Conservation (phyloP, 345 rosid species). For the Noccaea bulbosa region DNA sequence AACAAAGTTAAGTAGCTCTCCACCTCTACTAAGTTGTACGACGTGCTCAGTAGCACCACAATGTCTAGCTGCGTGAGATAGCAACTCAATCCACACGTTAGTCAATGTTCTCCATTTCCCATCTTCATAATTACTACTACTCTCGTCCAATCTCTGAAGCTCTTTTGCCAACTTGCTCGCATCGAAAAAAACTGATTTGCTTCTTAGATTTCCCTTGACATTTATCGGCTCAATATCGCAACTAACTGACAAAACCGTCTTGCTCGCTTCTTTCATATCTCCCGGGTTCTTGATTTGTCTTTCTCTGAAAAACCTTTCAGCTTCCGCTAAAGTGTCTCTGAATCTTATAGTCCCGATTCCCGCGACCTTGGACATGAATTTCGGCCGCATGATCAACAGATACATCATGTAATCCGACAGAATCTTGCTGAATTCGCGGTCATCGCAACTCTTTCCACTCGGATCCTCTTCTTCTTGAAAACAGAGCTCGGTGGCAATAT, state of each 20-base stretch:
- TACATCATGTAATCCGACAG: slow-evolving; percentile 55
- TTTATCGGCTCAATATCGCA: background rate
- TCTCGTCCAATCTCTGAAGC: slow-evolving; percentile 34
- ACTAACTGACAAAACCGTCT: background rate
- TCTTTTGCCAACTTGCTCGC: slow-evolving; percentile 38
- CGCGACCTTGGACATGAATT: slow-evolving; percentile 39
- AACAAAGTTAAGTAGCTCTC: slow-evolving; percentile 49
- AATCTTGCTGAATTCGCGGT: slow-evolving; percentile 37
- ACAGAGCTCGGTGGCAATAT: slow-evolving; percentile 46
- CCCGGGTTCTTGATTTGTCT: background rate
- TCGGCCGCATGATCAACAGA: slow-evolving; percentile 47
- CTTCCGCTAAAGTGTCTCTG: slow-evolving; percentile 42
- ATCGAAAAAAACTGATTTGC: slow-evolving; percentile 44
- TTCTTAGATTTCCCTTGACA: slow-evolving; percentile 28
- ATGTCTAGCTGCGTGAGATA: slow-evolving; percentile 45
- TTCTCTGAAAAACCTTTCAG: slow-evolving; percentile 32
- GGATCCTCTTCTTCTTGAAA: background rate
- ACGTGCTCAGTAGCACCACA: slow-evolving; percentile 45
- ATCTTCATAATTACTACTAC: background rate
- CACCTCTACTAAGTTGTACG: slow-evolving; percentile 46
- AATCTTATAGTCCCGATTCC: slow-evolving; percentile 43
- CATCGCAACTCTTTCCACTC: background rate
- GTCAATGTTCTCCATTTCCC: slow-evolving; percentile 49
- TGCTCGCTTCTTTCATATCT: slow-evolving; percentile 21
- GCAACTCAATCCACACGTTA: slow-evolving; percentile 54